Evolutionary conservation across 164 flowering plant species (phyloP), one percentile per base, ranked within the genome.

Genomic region (Magnolia kwangsiensis): DNA sequence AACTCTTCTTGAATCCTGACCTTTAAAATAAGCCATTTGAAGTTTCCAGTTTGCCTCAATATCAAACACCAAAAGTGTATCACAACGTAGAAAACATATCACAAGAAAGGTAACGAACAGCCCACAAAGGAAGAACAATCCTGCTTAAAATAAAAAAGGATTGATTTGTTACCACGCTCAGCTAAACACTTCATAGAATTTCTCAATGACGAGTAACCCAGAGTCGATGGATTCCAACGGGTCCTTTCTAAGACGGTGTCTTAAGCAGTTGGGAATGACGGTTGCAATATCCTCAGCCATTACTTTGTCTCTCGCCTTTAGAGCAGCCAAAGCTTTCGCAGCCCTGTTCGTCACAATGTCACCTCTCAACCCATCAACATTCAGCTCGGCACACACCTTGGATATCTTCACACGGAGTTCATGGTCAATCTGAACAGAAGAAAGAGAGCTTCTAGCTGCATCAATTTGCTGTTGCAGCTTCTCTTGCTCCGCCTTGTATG

Each of bases 141-240:
- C 72, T 31, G 10, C 55, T 74, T 72, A 72, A 45, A 69, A 14
- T 61, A 18, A 58, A 50, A 58, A 45, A 68, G 23, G 37, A 21
- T 27, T 23, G 45, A 7, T 45, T 82, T 58, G 7, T 50, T 51
- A 79, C 77, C 67, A 80, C 67, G 73, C 63, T 91, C 88, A 91
- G 85, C 88, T 87, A 78, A 93, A 93, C 37, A 93, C 92, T 82
- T 96, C 97, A 70, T 91, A 92, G 77, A 96, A 96, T 77, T 93
- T 96, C 85, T 93, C 98, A 23, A 86, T 91, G 74, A 96, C 99
- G 51, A 96, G 96, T 74, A 92, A 80, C 68, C 99, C 99, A 1
- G 97, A 96, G 84, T 96, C 99, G 59, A 93, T 96, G 14, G 98
- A 96, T 81, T 96, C 98, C 85, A 96, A 78, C 7, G 98, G 99